Evolutionary conservation across 352 stramenopile species (phyloP).

Genomic region (Pythium folliculosum): DNA sequence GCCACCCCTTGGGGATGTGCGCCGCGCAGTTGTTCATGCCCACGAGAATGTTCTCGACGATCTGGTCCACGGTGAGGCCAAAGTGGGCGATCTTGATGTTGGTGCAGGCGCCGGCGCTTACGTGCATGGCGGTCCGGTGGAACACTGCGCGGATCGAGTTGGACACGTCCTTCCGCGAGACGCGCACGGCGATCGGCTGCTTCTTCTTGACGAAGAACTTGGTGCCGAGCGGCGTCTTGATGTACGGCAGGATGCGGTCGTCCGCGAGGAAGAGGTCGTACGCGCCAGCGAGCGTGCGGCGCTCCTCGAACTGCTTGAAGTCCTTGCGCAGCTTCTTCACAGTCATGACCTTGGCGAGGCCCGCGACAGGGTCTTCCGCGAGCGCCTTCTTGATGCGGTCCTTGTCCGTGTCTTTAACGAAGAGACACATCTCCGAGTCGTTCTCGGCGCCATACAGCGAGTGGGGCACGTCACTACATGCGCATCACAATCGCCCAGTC

Average conservation of each 20-base stretch:
- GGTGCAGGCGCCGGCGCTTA: conserved; percentile 84
- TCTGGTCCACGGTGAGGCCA: conserved; percentile 56
- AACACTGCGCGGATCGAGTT: conserved; percentile 45
- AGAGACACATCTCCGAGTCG: conserved; percentile 69
- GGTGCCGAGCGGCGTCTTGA: conserved; percentile 65
- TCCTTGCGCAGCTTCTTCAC: conserved; percentile 86
- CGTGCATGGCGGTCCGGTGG: conserved; percentile 82
- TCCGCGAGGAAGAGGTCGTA: conserved; percentile 82
- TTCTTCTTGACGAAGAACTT: conserved; percentile 86
- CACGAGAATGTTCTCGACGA: conserved; percentile 78
- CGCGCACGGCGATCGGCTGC: conserved; percentile 68
- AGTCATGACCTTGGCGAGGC: conserved; percentile 73
- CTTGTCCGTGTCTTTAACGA: conserved; percentile 87
- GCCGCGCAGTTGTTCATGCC: conserved; percentile 69
- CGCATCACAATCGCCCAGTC: not conserved
- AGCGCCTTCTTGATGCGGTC: conserved; percentile 78
- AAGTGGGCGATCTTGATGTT: conserved; percentile 87
- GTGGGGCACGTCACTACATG: conserved; percentile 55
- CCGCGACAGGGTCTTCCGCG: conserved; percentile 50
- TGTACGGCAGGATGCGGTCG: conserved; percentile 74
- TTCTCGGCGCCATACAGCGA: conserved; percentile 51
- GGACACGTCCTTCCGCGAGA: conserved; percentile 68
- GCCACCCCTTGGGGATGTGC: conserved; percentile 89
- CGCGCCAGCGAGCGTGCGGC: conserved; percentile 62
- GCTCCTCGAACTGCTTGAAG: conserved; percentile 77